A percentile compares a stretch with the other conserved stretches of the same genome.
Evolutionary conservation across 345 rosid species (phyloP).

Genomic region (Sonneratia alba): DNA sequence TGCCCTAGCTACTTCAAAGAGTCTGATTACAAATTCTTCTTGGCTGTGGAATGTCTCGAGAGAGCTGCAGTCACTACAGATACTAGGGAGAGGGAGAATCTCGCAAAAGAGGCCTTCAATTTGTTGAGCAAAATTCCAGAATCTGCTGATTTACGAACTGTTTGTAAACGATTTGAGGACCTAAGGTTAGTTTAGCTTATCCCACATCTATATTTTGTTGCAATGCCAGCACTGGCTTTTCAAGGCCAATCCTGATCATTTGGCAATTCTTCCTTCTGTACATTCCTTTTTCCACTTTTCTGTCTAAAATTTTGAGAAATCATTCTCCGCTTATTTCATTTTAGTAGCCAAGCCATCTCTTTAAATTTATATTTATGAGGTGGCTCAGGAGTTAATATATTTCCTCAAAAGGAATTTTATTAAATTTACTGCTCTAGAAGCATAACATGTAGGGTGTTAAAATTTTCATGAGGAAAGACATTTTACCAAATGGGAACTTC

Average conservation of each 20-base stretch:
- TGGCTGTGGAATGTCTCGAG: conserved; percentile 95
- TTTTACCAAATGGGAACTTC: neutral
- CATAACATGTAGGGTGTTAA: neutral
- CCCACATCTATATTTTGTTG: neutral
- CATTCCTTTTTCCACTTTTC: neutral
- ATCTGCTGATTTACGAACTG: conserved; percentile 84
- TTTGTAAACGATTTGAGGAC: conserved; percentile 95
- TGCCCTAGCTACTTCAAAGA: conserved; percentile 97
- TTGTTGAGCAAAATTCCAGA: conserved; percentile 84
- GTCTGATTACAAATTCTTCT: conserved; percentile 89
- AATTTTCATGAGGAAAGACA: too few species aligned
- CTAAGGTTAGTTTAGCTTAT: conserved; percentile 45
- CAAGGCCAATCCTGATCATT: neutral
- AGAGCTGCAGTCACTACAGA: conserved; percentile 65
- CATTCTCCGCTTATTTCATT: neutral
- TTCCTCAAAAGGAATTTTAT: neutral
- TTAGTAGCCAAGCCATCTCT: neutral
- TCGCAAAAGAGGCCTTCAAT: conserved; percentile 83
- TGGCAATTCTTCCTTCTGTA: neutral
- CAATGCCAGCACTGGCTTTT: neutral
- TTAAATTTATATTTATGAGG: neutral
- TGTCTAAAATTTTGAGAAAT: neutral
- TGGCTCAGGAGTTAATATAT: neutral
- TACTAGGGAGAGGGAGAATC: conserved; percentile 65
- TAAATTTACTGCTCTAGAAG: neutral